Percentiles rank a stretch among this genome's conserved stretches.
phyloP scores from a whole-genome alignment of 2,329 filamentous ascomycete species.

The Aschersonia sp. region DNA sequence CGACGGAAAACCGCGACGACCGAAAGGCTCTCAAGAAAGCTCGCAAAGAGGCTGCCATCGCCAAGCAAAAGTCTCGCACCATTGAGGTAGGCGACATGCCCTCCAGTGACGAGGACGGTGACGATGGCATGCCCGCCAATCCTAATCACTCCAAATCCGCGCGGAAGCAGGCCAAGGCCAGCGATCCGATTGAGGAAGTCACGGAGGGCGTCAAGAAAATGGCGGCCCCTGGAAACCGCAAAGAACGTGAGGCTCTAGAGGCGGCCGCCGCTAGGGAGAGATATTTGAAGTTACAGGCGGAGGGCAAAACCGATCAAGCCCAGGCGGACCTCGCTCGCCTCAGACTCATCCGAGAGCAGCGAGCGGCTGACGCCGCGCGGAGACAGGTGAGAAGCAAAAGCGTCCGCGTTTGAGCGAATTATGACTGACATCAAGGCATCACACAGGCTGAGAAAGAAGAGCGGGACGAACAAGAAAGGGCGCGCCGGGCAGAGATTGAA shows the following conservation, averaged over 20 bases:
- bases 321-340: constrained; percentile 77
- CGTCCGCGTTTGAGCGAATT: neutral
- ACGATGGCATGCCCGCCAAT: constrained; percentile 65
- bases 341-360: constrained; percentile 67
- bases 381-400: constrained; percentile 47
- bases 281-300: constrained; percentile 82
- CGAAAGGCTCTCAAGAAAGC: constrained; percentile 80
- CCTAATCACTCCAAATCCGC: constrained; percentile 78
- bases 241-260: constrained; percentile 62
- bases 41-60: constrained; percentile 78
- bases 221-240: constrained; percentile 28
- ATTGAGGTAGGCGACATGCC: constrained; percentile 80
- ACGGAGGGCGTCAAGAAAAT: constrained; percentile 43
- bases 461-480: constrained; percentile 34
- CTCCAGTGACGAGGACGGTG: constrained; percentile 50
- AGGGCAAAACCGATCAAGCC: constrained; percentile 94
- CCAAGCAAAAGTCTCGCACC: constrained; percentile 52
- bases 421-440: constrained; percentile 8
- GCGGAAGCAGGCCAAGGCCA: constrained; percentile 35
- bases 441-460: constrained; percentile 43
- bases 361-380: constrained; percentile 68
- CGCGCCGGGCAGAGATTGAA: constrained; percentile 34
- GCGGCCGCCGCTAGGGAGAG: constrained; percentile 78
- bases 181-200: constrained; percentile 29
- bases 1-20: constrained; percentile 59